A percentile compares a stretch with the other conserved stretches of the same genome.
Conservation (phyloP, 306 rosid genomes). For the Vigna trinervia region DNA sequence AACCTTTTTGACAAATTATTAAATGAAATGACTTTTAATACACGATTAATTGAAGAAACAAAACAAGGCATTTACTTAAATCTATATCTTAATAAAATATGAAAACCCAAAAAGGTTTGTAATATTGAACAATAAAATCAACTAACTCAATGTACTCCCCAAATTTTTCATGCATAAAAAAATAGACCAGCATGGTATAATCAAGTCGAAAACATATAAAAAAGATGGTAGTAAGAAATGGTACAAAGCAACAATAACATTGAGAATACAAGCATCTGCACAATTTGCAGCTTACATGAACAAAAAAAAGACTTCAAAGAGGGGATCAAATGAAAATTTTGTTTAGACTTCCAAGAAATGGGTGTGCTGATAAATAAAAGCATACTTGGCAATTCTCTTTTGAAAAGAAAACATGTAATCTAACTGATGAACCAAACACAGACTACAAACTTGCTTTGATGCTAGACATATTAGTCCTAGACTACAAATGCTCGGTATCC, state of each 20-base stretch:
- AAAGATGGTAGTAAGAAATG: not conserved
- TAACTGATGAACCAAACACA: conserved; percentile 48
- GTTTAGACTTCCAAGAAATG: conserved; percentile 35
- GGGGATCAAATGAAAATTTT: not conserved
- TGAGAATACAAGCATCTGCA: conserved; percentile 52
- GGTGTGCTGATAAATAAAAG: conserved; percentile 14
- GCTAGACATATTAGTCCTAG: conserved; percentile 49
- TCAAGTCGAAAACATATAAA: not conserved
- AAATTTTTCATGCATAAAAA: not conserved
- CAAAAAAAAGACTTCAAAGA: not conserved
- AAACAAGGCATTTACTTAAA: no score
- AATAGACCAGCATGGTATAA: not conserved
- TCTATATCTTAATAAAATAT: no score
- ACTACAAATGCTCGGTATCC: conserved; percentile 40
- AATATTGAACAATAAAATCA: no score
- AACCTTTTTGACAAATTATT: not conserved
- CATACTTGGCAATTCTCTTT: conserved; percentile 19
- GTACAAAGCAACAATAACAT: conserved; percentile 5
- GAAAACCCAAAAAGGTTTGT: no score
- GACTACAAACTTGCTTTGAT: conserved; percentile 39
- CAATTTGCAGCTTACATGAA: conserved; percentile 43
- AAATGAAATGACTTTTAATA: not conserved
- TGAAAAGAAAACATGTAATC: conserved; percentile 37
- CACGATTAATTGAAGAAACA: no score
- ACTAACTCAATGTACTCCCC: no score